These are phyloP conservation scores for Beta lomatogona DNA, from an alignment of 179 eudicot species.

Conservation along the genomic window DNA sequence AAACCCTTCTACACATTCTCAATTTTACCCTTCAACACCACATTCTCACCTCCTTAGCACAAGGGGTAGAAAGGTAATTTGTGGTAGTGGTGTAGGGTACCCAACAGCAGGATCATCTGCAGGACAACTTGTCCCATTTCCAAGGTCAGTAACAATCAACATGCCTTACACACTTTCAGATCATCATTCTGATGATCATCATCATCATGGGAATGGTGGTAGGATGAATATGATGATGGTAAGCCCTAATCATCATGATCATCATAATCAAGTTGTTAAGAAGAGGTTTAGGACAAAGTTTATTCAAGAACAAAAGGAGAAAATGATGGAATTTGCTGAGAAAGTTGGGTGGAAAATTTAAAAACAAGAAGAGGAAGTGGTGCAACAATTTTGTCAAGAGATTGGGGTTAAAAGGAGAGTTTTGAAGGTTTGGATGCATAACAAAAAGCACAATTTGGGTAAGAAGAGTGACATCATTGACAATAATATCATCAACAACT, in stretches of 20 bases:
- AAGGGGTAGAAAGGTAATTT: conserved; percentile 15
- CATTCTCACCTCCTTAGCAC: background rate
- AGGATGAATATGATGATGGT: background rate
- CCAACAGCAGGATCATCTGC: background rate
- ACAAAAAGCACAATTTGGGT: conserved; percentile 14
- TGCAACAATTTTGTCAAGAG: conserved; percentile 19
- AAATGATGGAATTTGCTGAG: conserved; percentile 16
- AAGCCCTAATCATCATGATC: background rate
- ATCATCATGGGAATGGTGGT: conserved; percentile 9
- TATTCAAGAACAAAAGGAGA: conserved; percentile 19
- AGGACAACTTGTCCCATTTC: background rate
- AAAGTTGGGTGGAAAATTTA: conserved; percentile 19
- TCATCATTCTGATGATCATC: background rate
- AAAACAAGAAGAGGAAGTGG: background rate
- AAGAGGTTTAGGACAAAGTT: conserved; percentile 20
- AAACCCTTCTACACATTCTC: background rate
- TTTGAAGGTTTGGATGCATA: conserved; percentile 23
- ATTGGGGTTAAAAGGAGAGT: conserved; percentile 13
- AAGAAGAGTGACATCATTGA: background rate
- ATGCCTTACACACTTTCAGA: background rate
- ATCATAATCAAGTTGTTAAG: background rate
- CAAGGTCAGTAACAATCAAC: conserved; percentile 7
- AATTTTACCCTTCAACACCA: background rate
- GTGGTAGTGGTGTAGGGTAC: background rate
- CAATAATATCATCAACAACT: background rate